Percentiles rank a stretch among this genome's conserved stretches.
These are phyloP conservation scores for Metschnikowia peoriensis DNA, from an alignment of 805 yeast genomes.

Conservation along the genomic window DNA sequence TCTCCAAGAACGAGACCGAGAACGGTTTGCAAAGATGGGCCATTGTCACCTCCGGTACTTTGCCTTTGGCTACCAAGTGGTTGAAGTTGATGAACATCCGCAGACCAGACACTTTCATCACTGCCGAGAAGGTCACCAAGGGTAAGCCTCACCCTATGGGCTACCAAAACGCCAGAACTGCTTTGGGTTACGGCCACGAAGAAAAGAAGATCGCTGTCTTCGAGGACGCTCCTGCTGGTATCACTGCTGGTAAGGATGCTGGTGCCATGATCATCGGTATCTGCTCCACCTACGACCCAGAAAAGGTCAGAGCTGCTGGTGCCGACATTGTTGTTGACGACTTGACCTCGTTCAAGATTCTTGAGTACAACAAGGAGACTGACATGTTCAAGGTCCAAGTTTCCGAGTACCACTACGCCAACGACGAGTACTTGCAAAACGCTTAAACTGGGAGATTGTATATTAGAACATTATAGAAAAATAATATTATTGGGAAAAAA, in stretches of 20 bases:
- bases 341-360: constrained; percentile 59
- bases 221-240: constrained; percentile 90
- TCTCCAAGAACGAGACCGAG: constrained; percentile 43
- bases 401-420: constrained; percentile 41
- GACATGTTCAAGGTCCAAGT: constrained; percentile 44
- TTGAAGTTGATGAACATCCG: constrained; percentile 58
- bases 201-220: constrained; percentile 57
- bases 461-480: constrained; percentile 9
- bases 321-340: constrained; percentile 81
- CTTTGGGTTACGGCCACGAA: constrained; percentile 39
- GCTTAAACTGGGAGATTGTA: constrained; percentile 11
- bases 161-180: constrained; percentile 57
- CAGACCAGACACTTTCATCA: constrained; percentile 73
- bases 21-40: constrained; percentile 66
- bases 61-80: constrained; percentile 77
- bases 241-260: constrained; percentile 77
- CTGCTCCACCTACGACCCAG: constrained; percentile 74
- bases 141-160: constrained; percentile 92
- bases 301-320: constrained; percentile 68
- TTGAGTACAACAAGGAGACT: constrained; percentile 46
- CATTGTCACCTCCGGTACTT: constrained; percentile 82
- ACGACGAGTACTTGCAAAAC: constrained; percentile 35
- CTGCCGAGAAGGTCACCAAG: constrained; percentile 73
- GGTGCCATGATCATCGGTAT: constrained; percentile 83
- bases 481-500: background rate